Conservation (phyloP, 805 yeast species). For the Dipodascopsis tothii region DNA sequence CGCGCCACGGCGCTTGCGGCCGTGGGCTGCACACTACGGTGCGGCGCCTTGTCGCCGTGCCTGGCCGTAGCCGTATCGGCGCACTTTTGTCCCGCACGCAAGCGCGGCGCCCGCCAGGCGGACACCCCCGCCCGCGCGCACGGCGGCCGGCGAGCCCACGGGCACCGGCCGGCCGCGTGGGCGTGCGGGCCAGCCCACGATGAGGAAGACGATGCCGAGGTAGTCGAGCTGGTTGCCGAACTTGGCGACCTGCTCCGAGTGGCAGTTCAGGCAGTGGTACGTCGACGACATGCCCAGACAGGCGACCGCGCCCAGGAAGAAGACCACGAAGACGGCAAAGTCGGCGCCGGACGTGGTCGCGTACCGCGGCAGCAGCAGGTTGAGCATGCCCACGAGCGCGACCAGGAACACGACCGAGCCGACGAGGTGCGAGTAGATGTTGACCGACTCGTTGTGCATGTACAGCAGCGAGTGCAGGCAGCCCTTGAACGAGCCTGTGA, state of each 20-base stretch:
- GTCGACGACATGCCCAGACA: constrained; percentile 59
- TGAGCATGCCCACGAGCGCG: constrained; percentile 15
- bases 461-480: constrained; percentile 47
- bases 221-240: constrained; percentile 68
- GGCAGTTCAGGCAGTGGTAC: constrained; percentile 62
- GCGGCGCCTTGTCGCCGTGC: no score
- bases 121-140: no score
- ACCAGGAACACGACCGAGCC: constrained; percentile 25
- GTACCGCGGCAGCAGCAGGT: constrained; percentile 25
- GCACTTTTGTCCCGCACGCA: no score
- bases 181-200: no score
- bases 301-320: constrained; percentile 48
- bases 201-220: constrained; percentile 63
- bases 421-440: constrained; percentile 57
- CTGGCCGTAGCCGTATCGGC: no score
- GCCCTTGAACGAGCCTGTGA: constrained; percentile 41
- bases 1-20: no score
- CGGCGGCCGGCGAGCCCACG: no score
- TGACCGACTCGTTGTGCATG: constrained; percentile 64
- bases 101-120: no score
- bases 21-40: no score
- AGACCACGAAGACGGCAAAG: constrained; percentile 45
- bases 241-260: constrained; percentile 47
- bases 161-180: no score
- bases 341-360: constrained; percentile 36